Percentiles rank a stretch among this genome's conserved stretches.
phyloP scores from a whole-genome alignment of 208 protist genomes.

The Perkinsela sp. region DNA sequence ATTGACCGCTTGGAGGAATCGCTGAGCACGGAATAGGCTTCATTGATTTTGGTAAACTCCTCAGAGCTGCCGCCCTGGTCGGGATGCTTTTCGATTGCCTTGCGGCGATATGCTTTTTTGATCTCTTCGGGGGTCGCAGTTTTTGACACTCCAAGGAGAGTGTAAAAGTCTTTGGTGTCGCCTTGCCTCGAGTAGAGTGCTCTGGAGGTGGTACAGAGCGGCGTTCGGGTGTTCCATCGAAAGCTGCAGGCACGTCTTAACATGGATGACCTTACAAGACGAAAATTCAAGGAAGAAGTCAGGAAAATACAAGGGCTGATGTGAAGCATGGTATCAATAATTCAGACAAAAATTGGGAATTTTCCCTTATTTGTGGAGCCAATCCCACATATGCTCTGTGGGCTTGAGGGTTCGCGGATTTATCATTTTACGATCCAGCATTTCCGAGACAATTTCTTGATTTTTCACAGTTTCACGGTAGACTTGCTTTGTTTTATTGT shows the following conservation, averaged over 20 bases:
- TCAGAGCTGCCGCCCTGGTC: conserved; percentile 48
- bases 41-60: conserved; percentile 56
- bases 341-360: too few relatives aligned
- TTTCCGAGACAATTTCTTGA: neutral
- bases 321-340: too few relatives aligned
- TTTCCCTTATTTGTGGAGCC: neutral
- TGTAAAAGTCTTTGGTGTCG: conserved; percentile 64
- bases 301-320: too few relatives aligned
- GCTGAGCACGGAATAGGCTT: conserved; percentile 82
- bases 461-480: neutral
- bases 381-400: neutral
- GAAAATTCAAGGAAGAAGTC: too few relatives aligned
- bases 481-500: neutral
- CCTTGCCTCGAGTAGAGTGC: too few relatives aligned
- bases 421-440: neutral
- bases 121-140: conserved; percentile 24
- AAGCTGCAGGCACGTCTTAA: too few relatives aligned
- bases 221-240: too few relatives aligned
- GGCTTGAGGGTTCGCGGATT: neutral
- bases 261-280: too few relatives aligned
- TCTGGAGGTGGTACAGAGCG: too few relatives aligned
- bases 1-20: conserved; percentile 69
- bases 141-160: conserved; percentile 31
- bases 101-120: conserved; percentile 65
- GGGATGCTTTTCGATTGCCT: conserved; percentile 50